Conservation (phyloP, 768 basidiomycete genomes). For the Leccinum longicurvipes region DNA sequence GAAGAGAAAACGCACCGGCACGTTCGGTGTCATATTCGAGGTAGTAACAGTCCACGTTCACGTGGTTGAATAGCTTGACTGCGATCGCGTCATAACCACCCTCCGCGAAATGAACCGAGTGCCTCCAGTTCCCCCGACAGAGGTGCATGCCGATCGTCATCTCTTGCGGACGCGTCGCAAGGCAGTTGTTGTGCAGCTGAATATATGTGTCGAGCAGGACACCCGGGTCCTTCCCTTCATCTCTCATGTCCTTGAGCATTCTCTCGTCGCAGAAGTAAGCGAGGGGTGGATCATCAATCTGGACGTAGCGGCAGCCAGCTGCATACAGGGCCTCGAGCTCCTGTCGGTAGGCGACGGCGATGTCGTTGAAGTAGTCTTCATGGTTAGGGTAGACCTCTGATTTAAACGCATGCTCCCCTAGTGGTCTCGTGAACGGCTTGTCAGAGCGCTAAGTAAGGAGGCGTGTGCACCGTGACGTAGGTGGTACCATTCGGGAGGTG, state of each 20-base stretch:
- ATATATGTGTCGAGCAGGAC: neutral
- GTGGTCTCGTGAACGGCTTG: neutral
- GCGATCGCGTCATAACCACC: neutral
- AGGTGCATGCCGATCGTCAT: neutral
- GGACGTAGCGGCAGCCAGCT: neutral
- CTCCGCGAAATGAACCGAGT: neutral
- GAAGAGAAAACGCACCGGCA: neutral
- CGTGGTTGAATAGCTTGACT: neutral
- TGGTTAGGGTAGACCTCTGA: neutral
- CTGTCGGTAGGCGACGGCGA: neutral
- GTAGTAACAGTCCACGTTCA: neutral
- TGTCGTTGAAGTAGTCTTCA: neutral
- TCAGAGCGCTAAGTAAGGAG: neutral
- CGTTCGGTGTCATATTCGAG: neutral
- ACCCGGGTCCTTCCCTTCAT: neutral
- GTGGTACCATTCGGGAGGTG: neutral
- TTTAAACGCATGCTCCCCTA: neutral
- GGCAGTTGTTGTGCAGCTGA: neutral
- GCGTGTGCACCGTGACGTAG: neutral
- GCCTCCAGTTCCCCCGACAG: neutral
- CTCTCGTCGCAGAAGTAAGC: neutral
- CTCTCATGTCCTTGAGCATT: neutral
- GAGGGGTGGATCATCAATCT: neutral
- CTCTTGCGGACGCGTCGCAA: neutral
- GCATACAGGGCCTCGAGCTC: neutral